Conservation (phyloP, 202 grass and related monocot genomes). For the Panicum virgatum region DNA sequence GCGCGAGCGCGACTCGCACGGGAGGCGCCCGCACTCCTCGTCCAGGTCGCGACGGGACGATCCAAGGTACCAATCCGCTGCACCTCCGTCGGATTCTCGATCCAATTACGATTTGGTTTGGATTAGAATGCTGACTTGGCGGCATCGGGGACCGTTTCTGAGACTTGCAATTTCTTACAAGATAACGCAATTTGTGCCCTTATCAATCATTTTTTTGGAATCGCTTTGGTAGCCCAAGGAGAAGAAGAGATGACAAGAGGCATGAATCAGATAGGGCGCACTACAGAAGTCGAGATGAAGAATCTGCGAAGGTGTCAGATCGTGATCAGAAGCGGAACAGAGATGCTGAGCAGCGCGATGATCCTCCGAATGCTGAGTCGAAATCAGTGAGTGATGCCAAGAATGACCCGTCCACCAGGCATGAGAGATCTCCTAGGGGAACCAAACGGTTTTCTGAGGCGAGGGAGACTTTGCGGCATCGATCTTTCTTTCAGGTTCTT, state of each 20-base stretch:
- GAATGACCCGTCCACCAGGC: conserved; percentile 38
- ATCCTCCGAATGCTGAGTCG: conserved; percentile 28
- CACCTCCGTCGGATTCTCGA: conserved; percentile 14
- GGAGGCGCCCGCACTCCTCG: conserved; percentile 52
- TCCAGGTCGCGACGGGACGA: conserved; percentile 54
- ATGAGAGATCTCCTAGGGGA: conserved; percentile 52
- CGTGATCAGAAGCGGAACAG: conserved; percentile 27
- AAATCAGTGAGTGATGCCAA: conserved; percentile 43
- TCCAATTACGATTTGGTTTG: conserved; percentile 3
- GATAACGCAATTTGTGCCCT: not conserved
- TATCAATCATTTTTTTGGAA: conserved; percentile 13
- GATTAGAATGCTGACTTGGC: not conserved
- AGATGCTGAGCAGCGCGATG: conserved; percentile 38
- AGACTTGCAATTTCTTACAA: not conserved
- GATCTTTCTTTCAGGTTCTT: conserved; percentile 77
- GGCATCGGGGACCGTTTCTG: not conserved
- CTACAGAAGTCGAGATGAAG: conserved; percentile 39
- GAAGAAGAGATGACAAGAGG: conserved; percentile 58
- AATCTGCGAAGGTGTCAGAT: conserved; percentile 30
- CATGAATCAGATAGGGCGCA: conserved; percentile 55
- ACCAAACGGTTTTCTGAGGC: conserved; percentile 61
- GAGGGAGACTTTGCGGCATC: conserved; percentile 52
- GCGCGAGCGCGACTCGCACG: conserved; percentile 54
- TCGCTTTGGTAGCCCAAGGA: conserved; percentile 57
- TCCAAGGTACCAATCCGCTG: conserved; percentile 47